phyloP scores from a whole-genome alignment of 78 protist species.

The Speleostelium caveatum region DNA sequence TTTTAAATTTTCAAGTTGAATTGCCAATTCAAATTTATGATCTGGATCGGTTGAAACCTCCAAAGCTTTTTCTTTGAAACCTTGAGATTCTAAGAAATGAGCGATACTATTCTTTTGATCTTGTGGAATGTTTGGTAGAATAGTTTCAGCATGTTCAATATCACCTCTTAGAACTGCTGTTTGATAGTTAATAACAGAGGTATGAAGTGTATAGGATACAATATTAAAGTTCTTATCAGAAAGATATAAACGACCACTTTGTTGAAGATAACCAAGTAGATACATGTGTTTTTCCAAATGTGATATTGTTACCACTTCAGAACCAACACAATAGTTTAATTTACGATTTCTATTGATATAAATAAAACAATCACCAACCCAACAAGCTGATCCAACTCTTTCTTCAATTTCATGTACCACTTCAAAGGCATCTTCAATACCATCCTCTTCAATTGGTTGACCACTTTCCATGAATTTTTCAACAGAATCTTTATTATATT shows the following conservation, averaged over 20 bases:
- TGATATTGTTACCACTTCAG: conserved; percentile 92
- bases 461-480: conserved; percentile 70
- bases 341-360: conserved; percentile 90
- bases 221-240: conserved; percentile 86
- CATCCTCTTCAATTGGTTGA: conserved; percentile 86
- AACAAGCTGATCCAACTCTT: conserved; percentile 85
- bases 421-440: conserved; percentile 96
- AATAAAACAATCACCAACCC: conserved; percentile 98
- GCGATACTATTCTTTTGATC: conserved; percentile 91
- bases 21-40: conserved; percentile 95
- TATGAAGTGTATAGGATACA: conserved; percentile 79
- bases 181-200: conserved; percentile 93
- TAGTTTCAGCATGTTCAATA: conserved; percentile 79
- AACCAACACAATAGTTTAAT: conserved; percentile 97
- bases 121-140: conserved; percentile 90
- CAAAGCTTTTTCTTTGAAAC: conserved; percentile 89
- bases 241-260: conserved; percentile 91
- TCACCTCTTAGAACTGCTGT: conserved; percentile 94
- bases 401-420: conserved; percentile 88
- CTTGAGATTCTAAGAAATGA: conserved; percentile 93
- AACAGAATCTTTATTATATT: conserved; percentile 86
- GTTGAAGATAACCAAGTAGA: conserved; percentile 91
- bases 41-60: conserved; percentile 92
- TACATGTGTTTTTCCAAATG: conserved; percentile 87
- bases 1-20: conserved; percentile 87